Evolutionary conservation across 1,284 basidiomycete genomes (phyloP), one percentile per base, ranked within the genome.

Genomic region (Ganoderma multipileum): DNA sequence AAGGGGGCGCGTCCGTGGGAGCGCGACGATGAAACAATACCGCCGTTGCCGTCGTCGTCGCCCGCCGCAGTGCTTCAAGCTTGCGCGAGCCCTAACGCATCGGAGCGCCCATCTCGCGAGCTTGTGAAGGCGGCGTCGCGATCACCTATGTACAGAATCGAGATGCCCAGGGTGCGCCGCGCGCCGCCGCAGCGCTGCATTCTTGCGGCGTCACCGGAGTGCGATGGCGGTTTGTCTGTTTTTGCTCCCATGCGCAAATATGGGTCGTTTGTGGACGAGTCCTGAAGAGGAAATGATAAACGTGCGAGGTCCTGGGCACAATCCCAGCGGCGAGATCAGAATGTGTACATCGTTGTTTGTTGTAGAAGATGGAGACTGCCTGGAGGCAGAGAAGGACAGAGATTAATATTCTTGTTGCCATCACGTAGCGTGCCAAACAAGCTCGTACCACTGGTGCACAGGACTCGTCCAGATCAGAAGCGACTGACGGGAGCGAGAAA

Each of bases 171-270:
- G 61, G 61, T 42, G 42, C 14, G 61, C 61, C 28, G 30, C 8
- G 36, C 23, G 18, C 61, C 42, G 42, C 42, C 61, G 41, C 41
- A 44, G 41, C 16, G 18, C 28, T 50, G 14, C 61, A 63, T 63
- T 63, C 61, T 63, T 63, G 61, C 61, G 61, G 61, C 61, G 61
- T 39, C 36, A 50, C 47, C 47, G 14, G 28, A 4, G 44, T 47
- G 44, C 36, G 58, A 60, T 60, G 58, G 38, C n/a, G 38, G 38
- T 26, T 36, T 41, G 41, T 60, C 11, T 11, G 20, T 5, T 59
- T n/a, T 38, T 41, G 58, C 23, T 26, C n/a, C n/a, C 33, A 38
- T 33, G 16, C 33, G 28, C 28, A 16, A 23, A 6, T n/a, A n/a
- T n/a, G n/a, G n/a, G n/a, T 26, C 50, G 28, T 54, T 30, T 54